Evolutionary conservation across 2,329 filamentous ascomycete genomes (phyloP).

Genomic region (Monosporascus ibericus): DNA sequence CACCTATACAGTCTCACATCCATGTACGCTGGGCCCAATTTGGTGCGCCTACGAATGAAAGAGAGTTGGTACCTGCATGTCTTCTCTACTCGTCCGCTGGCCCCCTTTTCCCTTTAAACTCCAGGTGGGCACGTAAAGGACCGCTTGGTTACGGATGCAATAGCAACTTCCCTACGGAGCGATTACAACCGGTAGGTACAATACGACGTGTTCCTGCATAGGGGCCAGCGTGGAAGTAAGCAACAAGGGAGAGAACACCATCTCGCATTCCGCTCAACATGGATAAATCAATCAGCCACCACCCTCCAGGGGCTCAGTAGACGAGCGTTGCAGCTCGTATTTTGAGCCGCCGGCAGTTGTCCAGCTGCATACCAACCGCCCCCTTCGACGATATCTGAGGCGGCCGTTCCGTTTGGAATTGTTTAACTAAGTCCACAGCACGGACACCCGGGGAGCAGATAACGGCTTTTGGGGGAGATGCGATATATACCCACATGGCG

Average conservation of each 20-base stretch:
- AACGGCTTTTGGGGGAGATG: no score
- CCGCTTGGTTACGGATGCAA: neutral
- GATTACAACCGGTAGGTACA: neutral
- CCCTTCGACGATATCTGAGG: slow-evolving; percentile 3
- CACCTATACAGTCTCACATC: no score
- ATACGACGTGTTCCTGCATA: neutral
- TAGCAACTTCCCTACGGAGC: neutral
- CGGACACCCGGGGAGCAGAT: no score
- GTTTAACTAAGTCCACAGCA: no score
- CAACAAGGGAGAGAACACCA: no score
- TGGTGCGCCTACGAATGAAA: neutral
- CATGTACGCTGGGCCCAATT: neutral
- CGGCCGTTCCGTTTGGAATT: neutral
- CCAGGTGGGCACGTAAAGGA: neutral
- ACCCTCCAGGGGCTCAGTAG: no score
- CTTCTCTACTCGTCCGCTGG: neutral
- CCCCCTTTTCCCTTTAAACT: neutral
- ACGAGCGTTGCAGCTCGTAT: slow-evolving; percentile 16
- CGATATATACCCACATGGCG: no score
- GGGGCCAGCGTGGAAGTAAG: neutral
- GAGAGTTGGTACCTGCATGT: neutral
- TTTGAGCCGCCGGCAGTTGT: slow-evolving; percentile 8
- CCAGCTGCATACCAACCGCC: slow-evolving; percentile 3
- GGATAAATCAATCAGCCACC: no score
- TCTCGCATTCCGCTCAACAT: no score